Conservation (phyloP, 2,329 filamentous ascomycete species). For the Alternaria sp. region DNA sequence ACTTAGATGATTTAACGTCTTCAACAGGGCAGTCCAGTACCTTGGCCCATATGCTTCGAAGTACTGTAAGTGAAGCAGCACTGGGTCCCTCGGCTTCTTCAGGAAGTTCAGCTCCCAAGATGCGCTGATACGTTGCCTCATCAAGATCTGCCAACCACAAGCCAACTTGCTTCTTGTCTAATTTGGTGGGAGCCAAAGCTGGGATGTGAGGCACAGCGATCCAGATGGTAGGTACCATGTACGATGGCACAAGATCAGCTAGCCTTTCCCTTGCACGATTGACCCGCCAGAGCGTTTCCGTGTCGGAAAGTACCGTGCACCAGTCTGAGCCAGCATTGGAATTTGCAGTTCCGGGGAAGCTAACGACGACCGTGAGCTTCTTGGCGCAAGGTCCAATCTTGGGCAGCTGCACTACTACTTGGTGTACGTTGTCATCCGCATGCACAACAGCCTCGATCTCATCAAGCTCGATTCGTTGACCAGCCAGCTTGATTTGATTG, state of each 20-base stretch:
- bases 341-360: conserved; percentile 40
- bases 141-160: conserved; percentile 57
- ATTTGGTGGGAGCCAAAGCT: conserved; percentile 40
- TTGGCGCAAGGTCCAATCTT: conserved; percentile 54
- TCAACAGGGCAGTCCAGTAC: conserved; percentile 52
- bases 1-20: conserved; percentile 36
- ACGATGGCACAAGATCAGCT: conserved; percentile 38
- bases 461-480: conserved; percentile 48
- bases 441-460: conserved; percentile 47
- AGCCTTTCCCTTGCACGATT: conserved; percentile 42
- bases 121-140: conserved; percentile 51
- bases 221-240: conserved; percentile 49
- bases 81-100: conserved; percentile 27
- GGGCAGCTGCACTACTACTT: conserved; percentile 56
- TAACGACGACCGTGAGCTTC: conserved; percentile 57
- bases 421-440: conserved; percentile 41
- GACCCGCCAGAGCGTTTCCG: conserved; percentile 41
- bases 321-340: conserved; percentile 34
- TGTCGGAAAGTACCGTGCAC: conserved; percentile 44
- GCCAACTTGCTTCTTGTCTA: conserved; percentile 47
- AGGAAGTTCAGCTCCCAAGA: conserved; percentile 50
- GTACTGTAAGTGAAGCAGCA: conserved; percentile 23
- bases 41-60: conserved; percentile 54
- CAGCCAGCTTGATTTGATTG: conserved; percentile 49
- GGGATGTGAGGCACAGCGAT: conserved; percentile 50